These are phyloP conservation scores for Trifolium fragiferum DNA, from an alignment of 306 rosid species.

Conservation along the genomic window DNA sequence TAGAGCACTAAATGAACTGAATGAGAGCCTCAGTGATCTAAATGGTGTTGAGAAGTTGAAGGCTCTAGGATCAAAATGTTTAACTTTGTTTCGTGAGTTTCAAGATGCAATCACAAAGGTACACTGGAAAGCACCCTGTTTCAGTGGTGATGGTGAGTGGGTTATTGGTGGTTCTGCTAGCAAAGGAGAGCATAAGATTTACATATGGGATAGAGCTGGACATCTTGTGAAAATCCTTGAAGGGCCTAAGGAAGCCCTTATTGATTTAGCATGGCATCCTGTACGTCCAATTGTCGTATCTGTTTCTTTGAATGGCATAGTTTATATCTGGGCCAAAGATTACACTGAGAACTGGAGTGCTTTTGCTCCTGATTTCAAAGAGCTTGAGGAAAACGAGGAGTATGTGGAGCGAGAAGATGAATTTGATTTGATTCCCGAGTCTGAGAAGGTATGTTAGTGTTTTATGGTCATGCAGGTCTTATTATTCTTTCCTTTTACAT, in stretches of 20 bases:
- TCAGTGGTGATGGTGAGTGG: conserved; percentile 99
- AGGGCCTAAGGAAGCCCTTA: conserved; percentile 98
- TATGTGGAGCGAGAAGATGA: conserved; percentile 94
- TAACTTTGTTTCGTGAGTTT: conserved; percentile 84
- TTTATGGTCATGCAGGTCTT: conserved; percentile 19
- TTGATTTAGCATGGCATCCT: conserved; percentile 98
- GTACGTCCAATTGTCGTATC: conserved; percentile 90
- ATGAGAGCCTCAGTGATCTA: conserved; percentile 50
- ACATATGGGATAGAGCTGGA: conserved; percentile 97
- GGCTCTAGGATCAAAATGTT: conserved; percentile 77
- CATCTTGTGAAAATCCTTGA: conserved; percentile 96
- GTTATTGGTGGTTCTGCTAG: conserved; percentile 98
- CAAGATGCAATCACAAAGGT: conserved; percentile 94
- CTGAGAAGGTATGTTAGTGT: conserved; percentile 70
- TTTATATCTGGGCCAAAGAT: conserved; percentile 98
- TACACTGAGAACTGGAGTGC: conserved; percentile 99
- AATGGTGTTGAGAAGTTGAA: conserved; percentile 75
- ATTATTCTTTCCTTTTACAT: background rate
- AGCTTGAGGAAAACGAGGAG: conserved; percentile 98
- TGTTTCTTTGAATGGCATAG: conserved; percentile 84
- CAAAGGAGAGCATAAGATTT: conserved; percentile 99
- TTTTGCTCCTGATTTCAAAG: conserved; percentile 99
- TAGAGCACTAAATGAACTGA: conserved; percentile 57
- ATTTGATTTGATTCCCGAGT: conserved; percentile 90
- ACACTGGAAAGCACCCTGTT: conserved; percentile 99